Base-by-base conservation (phyloP, 495 filamentous ascomycete species). In the Aspergillus bertholletiae region DNA sequence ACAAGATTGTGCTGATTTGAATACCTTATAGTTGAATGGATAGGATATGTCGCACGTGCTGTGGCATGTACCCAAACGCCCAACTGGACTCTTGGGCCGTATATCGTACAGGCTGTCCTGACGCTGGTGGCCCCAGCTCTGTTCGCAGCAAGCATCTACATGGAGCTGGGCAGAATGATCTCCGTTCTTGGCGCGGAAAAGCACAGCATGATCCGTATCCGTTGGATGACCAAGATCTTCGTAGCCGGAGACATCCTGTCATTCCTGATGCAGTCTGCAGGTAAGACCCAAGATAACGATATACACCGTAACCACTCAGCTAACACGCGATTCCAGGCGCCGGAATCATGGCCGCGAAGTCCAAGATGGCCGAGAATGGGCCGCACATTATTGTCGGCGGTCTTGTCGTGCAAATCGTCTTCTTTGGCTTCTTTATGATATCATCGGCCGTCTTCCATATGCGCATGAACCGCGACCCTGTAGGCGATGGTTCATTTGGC, bases 41-140 rank as follows among this genome's bases (percentile, higher is more conserved):
- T 79, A 1, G 81, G 81, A 12, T 84, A 84, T 59, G 54, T 74
- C n/a, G 80, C 71, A 22, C 78, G 81, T 22, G 58, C 67, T 9
- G 50, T 80, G 9, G 55, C 62, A 13, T 57, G 61, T 0, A 39
- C 32, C 21, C 26, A 57, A 20, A 46, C 55, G 17, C 53, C 61
- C 11, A n/a, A 55, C 30, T 44, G 55, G 55, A 52, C 50, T 0
- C 26, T 56, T n/a, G 47, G 57, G 11, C 41, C 65, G 3, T 57
- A 65, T 52, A 62, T 70, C 30, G 53, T 70, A 26, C 65, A 72
- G 37, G 57, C 61, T 27, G 49, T 70, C 22, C 54, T 70, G 27
- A 53, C 68, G 17, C 59, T 61, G 7, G 48, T 78, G 12, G 69
- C 74, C 3, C 76, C 74, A 6, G 74, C 71, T 6, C 53, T 79